phyloP scores from a whole-genome alignment of 495 filamentous ascomycete genomes.

The Xylaria curta region DNA sequence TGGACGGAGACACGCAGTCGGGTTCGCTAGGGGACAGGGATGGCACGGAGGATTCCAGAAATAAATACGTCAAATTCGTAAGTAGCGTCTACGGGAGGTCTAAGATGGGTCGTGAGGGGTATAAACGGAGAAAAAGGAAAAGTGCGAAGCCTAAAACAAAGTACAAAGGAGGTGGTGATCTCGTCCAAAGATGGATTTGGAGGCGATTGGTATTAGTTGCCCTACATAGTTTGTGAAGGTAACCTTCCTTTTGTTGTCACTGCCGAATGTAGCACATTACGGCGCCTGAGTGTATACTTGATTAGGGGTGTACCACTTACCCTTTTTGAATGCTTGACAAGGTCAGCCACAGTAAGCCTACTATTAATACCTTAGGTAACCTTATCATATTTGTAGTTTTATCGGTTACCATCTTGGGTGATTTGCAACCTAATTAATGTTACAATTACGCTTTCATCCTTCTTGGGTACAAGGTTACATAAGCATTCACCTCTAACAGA shows the following conservation, averaged over 20 bases:
- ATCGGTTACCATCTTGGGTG: not conserved
- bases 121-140: not conserved
- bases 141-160: not conserved
- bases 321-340: not conserved
- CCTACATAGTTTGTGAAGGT: not conserved
- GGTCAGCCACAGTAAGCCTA: constrained; percentile 13
- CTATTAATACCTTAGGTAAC: too few relatives aligned
- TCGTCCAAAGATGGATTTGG: constrained; percentile 1
- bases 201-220: not conserved
- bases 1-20: constrained; percentile 9
- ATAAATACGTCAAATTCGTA: not conserved
- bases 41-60: constrained; percentile 3
- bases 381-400: too few relatives aligned
- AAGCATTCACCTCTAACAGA: not conserved
- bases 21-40: not conserved
- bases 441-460: not conserved
- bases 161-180: constrained; percentile 1
- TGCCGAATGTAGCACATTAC: not conserved
- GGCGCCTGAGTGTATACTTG: not conserved
- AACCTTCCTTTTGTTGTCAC: constrained; percentile 2
- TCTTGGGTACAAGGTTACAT: not conserved
- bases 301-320: not conserved
- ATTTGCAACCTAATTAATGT: not conserved
- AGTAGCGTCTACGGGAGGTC: not conserved
- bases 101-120: not conserved